Percentiles rank a stretch among this genome's conserved stretches.
Conservation (phyloP, 2,329 filamentous ascomycete genomes). For the Pseudofabraea citricarpa region DNA sequence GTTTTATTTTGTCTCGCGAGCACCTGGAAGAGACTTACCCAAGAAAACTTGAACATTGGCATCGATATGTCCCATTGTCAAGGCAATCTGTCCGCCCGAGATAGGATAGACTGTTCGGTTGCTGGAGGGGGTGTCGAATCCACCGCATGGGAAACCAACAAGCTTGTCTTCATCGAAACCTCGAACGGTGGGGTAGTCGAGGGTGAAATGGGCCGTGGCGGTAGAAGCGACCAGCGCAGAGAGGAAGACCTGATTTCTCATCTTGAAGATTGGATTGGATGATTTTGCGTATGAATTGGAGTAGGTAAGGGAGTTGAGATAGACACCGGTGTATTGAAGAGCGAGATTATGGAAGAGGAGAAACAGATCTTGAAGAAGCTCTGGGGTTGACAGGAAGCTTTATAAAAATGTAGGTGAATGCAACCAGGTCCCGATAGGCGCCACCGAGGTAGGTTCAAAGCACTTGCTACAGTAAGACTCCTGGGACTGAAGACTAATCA, state of each 20-base stretch:
- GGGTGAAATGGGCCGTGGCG: constrained; percentile 49
- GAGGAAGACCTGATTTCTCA: constrained; percentile 15
- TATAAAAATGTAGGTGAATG: not conserved
- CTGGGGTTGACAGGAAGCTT: constrained; percentile 1
- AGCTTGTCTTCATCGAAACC: constrained; percentile 39
- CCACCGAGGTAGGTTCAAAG: not conserved
- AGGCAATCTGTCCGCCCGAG: constrained; percentile 43
- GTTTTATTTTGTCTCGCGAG: not conserved
- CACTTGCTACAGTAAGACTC: no score
- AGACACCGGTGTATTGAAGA: constrained; percentile 1
- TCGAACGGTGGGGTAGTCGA: constrained; percentile 47
- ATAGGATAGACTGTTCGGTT: constrained; percentile 44
- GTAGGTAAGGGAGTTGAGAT: no score
- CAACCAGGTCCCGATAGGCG: no score
- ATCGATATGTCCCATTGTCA: constrained; percentile 44
- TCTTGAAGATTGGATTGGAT: constrained; percentile 12
- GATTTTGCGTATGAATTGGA: no score
- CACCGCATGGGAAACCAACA: constrained; percentile 35
- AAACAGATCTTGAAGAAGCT: not conserved
- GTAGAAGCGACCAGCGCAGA: constrained; percentile 31
- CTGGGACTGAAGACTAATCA: no score
- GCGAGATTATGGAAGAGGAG: not conserved
- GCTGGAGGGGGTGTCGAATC: constrained; percentile 35
- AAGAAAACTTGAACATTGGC: constrained; percentile 21
- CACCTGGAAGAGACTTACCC: constrained; percentile 3